Conservation (phyloP, 352 stramenopile species). For the Globisporangium carolinianum region DNA sequence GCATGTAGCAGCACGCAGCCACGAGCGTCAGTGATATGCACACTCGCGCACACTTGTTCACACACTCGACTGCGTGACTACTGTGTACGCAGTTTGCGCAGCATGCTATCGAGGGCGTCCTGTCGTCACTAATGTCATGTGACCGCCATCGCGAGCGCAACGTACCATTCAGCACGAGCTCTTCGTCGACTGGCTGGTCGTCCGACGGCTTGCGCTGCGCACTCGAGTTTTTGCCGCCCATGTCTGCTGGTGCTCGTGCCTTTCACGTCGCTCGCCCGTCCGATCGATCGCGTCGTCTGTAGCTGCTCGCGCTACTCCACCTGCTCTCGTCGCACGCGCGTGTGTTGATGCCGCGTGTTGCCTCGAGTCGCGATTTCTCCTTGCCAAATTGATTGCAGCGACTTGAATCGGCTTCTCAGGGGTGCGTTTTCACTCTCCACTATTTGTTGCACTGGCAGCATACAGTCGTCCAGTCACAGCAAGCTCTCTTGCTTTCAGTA, state of each 20-base stretch:
- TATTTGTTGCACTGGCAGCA: background rate
- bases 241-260: constrained; percentile 4
- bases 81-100: background rate
- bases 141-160: background rate
- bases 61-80: too few relatives aligned
- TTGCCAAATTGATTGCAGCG: too few relatives aligned
- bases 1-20: background rate
- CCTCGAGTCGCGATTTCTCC: too few relatives aligned
- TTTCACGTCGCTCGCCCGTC: background rate
- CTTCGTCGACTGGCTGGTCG: constrained; percentile 34
- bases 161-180: constrained; percentile 65
- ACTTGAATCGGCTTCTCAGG: too few relatives aligned
- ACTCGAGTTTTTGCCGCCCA: constrained; percentile 11
- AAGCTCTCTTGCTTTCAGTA: background rate
- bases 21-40: background rate
- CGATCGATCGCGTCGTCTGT: too few relatives aligned
- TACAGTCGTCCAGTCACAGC: background rate
- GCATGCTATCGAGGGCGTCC: background rate
- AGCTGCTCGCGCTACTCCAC: too few relatives aligned
- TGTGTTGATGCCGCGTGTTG: too few relatives aligned
- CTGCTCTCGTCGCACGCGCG: too few relatives aligned
- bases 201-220: constrained; percentile 44
- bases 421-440: too few relatives aligned
- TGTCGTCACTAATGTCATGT: too few relatives aligned
- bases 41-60: background rate